These are phyloP conservation scores for Boletus patriciae DNA, from an alignment of 768 basidiomycete genomes.

Conservation along the genomic window DNA sequence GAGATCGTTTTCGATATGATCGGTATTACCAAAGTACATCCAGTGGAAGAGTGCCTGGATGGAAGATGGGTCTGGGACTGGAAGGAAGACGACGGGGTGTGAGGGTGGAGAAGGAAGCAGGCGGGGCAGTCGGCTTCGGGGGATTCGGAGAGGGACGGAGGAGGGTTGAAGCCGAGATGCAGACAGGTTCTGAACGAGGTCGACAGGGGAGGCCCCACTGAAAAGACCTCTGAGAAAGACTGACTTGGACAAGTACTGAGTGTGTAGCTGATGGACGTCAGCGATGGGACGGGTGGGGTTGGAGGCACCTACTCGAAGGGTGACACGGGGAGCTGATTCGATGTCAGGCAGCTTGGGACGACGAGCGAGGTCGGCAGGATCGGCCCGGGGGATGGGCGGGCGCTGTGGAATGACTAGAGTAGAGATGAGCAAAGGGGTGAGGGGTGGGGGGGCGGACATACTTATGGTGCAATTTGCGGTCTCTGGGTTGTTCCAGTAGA, in stretches of 20 bases:
- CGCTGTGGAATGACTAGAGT: slow-evolving; percentile 42
- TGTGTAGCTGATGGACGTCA: slow-evolving; percentile 57
- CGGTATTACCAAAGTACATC: slow-evolving; percentile 77
- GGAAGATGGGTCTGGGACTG: slow-evolving; percentile 71
- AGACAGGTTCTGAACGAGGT: slow-evolving; percentile 48
- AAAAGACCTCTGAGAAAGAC: slow-evolving; percentile 69
- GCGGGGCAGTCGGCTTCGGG: slow-evolving; percentile 57
- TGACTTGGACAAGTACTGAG: slow-evolving; percentile 80
- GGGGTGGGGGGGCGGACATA: slow-evolving; percentile 32
- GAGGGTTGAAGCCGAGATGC: slow-evolving; percentile 17
- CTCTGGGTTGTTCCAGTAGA: too few species aligned
- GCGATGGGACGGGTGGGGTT: slow-evolving; percentile 4
- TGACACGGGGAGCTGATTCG: slow-evolving; percentile 54
- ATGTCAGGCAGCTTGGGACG: slow-evolving; percentile 45
- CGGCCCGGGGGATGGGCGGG: slow-evolving; percentile 27
- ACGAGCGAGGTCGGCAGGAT: slow-evolving; percentile 22
- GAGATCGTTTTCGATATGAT: slow-evolving; percentile 66
- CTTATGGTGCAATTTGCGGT: slow-evolving; percentile 74
- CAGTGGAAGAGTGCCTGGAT: slow-evolving; percentile 74
- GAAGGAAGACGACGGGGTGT: slow-evolving; percentile 71
- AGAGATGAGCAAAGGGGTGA: not conserved
- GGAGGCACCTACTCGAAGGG: slow-evolving; percentile 55
- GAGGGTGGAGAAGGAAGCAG: slow-evolving; percentile 60
- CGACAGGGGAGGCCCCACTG: slow-evolving; percentile 61
- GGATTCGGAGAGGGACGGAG: slow-evolving; percentile 37